Evolutionary conservation across 108 stramenopile species (phyloP), one percentile per base, ranked within the genome.

Genomic region (Fragilaria radians): DNA sequence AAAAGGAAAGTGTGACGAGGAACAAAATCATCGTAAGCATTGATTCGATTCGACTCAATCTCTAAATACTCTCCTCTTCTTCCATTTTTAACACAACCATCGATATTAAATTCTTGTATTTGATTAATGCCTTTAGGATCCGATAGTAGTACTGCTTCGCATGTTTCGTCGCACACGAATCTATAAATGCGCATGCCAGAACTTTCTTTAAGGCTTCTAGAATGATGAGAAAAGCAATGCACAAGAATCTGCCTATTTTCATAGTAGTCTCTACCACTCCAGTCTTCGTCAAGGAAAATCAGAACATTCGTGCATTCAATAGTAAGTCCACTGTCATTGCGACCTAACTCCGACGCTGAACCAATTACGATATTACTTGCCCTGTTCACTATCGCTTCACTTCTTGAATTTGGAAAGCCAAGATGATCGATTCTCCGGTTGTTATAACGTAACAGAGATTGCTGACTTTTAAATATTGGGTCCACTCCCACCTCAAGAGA

Each of bases 261-360:
- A 4, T 67, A 30, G 28, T 67, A 71, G 25, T 68, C 76, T 28
- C 85, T 57, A 27, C 93, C 86, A 54, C 83, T 85, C 93, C 89
- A 91, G 68, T 94, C 93, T 33, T 86, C 83, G 49, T 94, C 93
- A n/a, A 94, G 33, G 19, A 61, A 71, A 2, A 94, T 77, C 2
- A 94, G 73, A 25, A 75, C 48, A 57, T 86, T 72, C n/a, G 87
- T 81, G 26, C 54, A 63, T 28, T 74, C 72, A 26, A 81, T 66
- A 18, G 82, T 70, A 23, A 91, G 48, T 5, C 93, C 89, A 36
- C 74, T 78, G 46, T 73, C 58, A 42, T 63, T 36, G 5, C 74
- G 74, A 23, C 75, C 78, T 21, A 90, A 33, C 1, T 55, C 57
- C 4, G 42, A 61, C 11, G 86, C 78, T n/a, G 88, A 83, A 45